Evolutionary conservation across 371 early-diverging fungal species (phyloP).

Genomic region (Circinella minor): DNA sequence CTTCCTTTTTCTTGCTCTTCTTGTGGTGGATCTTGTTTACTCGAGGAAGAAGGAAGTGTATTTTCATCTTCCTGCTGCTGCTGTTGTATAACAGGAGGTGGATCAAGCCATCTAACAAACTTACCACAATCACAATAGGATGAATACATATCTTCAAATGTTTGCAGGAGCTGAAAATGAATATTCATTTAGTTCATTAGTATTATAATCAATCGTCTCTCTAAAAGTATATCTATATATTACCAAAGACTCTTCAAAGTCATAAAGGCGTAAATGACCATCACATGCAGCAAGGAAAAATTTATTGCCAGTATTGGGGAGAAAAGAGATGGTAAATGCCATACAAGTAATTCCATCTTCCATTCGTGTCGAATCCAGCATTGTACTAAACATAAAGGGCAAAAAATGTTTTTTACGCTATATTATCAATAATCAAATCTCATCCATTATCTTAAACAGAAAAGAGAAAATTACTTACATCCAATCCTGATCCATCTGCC

Average conservation of each 20-base stretch:
- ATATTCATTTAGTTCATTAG: no score
- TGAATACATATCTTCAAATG: constrained; percentile 81
- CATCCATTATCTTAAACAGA: neutral
- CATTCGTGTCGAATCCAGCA: constrained; percentile 65
- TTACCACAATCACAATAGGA: constrained; percentile 92
- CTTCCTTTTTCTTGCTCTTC: constrained; percentile 21
- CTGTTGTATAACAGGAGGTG: constrained; percentile 23
- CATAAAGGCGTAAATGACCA: constrained; percentile 83
- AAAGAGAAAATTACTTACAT: constrained; percentile 38
- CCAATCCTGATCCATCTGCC: constrained; percentile 84
- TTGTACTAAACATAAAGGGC: constrained; percentile 33
- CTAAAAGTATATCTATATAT: neutral
- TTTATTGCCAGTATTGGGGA: constrained; percentile 91
- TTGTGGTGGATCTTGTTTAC: neutral
- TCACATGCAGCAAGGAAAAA: constrained; percentile 91
- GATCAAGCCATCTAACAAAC: constrained; percentile 74
- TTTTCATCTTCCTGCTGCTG: neutral
- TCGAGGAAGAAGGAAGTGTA: constrained; percentile 9
- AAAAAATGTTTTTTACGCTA: no score
- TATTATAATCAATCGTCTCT: no score
- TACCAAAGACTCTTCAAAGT: constrained; percentile 82
- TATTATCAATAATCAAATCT: no score
- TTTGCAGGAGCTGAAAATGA: constrained; percentile 63
- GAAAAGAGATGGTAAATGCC: constrained; percentile 91
- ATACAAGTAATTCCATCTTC: constrained; percentile 88